Base-by-base conservation (phyloP, 2,329 filamentous ascomycete species). In the Zymoseptoria pseudotritici region DNA sequence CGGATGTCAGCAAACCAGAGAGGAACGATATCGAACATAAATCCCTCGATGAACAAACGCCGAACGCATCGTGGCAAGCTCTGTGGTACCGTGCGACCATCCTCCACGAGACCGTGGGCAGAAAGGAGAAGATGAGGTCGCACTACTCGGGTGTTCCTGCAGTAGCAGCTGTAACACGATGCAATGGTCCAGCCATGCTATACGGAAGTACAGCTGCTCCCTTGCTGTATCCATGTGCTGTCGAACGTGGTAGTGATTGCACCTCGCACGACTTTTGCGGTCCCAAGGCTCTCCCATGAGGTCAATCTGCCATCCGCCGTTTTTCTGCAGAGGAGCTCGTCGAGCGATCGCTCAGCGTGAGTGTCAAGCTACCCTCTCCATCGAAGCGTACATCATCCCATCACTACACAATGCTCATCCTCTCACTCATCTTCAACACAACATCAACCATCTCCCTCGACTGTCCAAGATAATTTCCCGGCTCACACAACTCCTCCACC, bases 391-490 rank as follows among this genome's bases (percentile, higher is more conserved):
- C 31, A 36, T 36, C 31, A 5, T 36, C 2, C 31, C 31, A 36
- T 11, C 36, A 42, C 36, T 42, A 42, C 11, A 17, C 36, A 42
- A 42, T 42, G 11, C 10, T 5, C 36, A 6, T 42, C 36, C 5
- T 42, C 36, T 42, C 36, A 42, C 36, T 17, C 11, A 42, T 11
- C 36, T 42, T 42, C 36, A 42, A 10, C 36, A 42, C 36, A 42
- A 17, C 36, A 50, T 70, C 67, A 9, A 69, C 65, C 65, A 70
- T 69, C 24, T 58, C 58, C 11, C 50, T 59, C 3, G 66, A 63
- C 21, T 57, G 58, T 10, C 66, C 67, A 52, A 69, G 52, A 57
- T 70, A 71, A 49, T 69, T 69, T 29, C 58, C 54, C 10, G 70
- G 69, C 54, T 65, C 62, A 59, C 70, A 72, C 19, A 71, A 36